Conservation (phyloP, 495 filamentous ascomycete genomes). For the Sordaria brevicollis region DNA sequence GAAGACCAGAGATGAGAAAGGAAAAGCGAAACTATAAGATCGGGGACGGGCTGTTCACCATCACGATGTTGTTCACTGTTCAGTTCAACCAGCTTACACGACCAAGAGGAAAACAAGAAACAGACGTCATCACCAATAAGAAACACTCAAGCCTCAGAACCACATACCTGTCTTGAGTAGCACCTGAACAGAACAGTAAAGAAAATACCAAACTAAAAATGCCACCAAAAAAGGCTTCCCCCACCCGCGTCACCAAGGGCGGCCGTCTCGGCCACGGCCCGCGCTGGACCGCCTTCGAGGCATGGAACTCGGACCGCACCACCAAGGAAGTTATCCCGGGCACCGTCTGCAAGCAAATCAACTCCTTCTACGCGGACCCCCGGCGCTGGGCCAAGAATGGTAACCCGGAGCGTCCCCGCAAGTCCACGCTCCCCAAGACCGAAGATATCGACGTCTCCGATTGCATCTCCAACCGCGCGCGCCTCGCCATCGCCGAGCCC, state of each 20-base stretch:
- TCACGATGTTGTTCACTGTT: background rate
- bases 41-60: background rate
- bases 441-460: background rate
- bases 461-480: background rate
- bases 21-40: background rate
- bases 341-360: background rate
- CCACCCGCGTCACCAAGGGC: background rate
- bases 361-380: background rate
- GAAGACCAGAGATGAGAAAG: background rate
- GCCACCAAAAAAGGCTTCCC: background rate
- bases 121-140: background rate
- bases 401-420: background rate
- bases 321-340: background rate
- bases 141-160: background rate
- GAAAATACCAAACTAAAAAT: background rate
- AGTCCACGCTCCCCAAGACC: background rate
- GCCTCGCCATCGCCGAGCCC: background rate
- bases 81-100: background rate
- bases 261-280: background rate
- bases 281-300: background rate
- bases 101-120: background rate
- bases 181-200: background rate
- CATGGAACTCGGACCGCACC: background rate
- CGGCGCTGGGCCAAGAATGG: background rate
- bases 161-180: background rate